Base-by-base conservation (phyloP, 2,329 filamentous ascomycete genomes). In the Xylariaceae sp. region DNA sequence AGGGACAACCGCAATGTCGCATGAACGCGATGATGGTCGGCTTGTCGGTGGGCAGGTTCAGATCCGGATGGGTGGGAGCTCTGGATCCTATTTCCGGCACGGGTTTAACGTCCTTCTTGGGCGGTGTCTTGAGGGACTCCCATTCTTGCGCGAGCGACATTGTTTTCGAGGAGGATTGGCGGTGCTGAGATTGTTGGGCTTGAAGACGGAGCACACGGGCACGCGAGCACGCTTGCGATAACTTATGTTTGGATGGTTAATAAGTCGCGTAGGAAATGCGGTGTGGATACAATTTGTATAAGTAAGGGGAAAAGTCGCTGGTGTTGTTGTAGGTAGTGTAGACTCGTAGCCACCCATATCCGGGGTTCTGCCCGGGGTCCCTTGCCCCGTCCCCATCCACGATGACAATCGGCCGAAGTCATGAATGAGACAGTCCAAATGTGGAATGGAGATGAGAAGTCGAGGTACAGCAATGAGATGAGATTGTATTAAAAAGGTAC, bases 1-100 rank as follows among this genome's bases (percentile, higher is more conserved):
- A 88, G 10, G 86, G 86, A 71, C 86, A 88, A 32, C 86, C 87
- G 66, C 86, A 89, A 67, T 89, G 86, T 32, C 87, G 76, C 5
- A 90, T 75, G 63, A 90, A 90, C 15, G 82, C 77, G 18, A 90
- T 70, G 1, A 90, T 66, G 0, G 79, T 80, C 0, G 83, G 81
- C 61, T 80, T 82, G 21, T 72, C 71, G 40, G 74, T 69, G 1
- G 80, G 77, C n/a, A 87, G 68, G 7, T 66, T 65, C 5, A 88
- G 71, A 55, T 76, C 74, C 22, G 73, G 60, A 26, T 80, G 76
- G 5, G 72, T 73, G 1, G 85, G 85, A 1, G 84, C 84, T 56
- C 74, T 72, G 32, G 74, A 67, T 56, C 81, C 83, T 29, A 83
- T 71, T 49, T 74, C 67, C 9, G 83, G 84, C 10, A 72, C 63